Evolutionary conservation across 805 yeast species (phyloP).

Genomic region (Saccharomycopsis selenospora): DNA sequence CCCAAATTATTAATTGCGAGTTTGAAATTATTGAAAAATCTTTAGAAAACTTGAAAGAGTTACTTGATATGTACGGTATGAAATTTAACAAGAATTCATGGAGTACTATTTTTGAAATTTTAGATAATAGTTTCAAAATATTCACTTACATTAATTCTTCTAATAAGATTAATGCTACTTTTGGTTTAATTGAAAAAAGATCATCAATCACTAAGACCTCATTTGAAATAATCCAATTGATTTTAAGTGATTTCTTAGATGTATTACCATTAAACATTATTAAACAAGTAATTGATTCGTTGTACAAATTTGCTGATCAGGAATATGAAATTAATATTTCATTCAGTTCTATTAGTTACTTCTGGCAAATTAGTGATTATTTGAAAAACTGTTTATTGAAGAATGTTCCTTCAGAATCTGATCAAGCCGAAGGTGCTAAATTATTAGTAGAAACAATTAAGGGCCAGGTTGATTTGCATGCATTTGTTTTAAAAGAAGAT

Average conservation of each 20-base stretch:
- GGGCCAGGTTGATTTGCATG: constrained; percentile 24
- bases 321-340: constrained; percentile 73
- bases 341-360: constrained; percentile 83
- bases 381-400: constrained; percentile 30
- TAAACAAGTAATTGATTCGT: constrained; percentile 58
- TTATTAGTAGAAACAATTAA: constrained; percentile 20
- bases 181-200: constrained; percentile 40
- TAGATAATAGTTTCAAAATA: constrained; percentile 48
- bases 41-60: constrained; percentile 55
- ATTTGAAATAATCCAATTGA: constrained; percentile 74
- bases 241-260: constrained; percentile 78
- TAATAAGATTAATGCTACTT: constrained; percentile 25
- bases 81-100: constrained; percentile 54
- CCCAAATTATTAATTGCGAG: constrained; percentile 44
- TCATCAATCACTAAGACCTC: constrained; percentile 53
- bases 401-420: background rate
- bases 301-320: constrained; percentile 68
- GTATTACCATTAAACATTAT: constrained; percentile 62
- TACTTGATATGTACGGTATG: constrained; percentile 75
- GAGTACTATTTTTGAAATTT: constrained; percentile 60
- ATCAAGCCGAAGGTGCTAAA: constrained; percentile 5
- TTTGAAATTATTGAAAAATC: constrained; percentile 58
- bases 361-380: constrained; percentile 86
- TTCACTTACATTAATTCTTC: constrained; percentile 26
- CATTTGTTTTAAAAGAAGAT: constrained; percentile 8